Evolutionary conservation across 2,329 filamentous ascomycete species (phyloP), one percentile per base, ranked within the genome.

Genomic region (Cordyceps tenuipes): DNA sequence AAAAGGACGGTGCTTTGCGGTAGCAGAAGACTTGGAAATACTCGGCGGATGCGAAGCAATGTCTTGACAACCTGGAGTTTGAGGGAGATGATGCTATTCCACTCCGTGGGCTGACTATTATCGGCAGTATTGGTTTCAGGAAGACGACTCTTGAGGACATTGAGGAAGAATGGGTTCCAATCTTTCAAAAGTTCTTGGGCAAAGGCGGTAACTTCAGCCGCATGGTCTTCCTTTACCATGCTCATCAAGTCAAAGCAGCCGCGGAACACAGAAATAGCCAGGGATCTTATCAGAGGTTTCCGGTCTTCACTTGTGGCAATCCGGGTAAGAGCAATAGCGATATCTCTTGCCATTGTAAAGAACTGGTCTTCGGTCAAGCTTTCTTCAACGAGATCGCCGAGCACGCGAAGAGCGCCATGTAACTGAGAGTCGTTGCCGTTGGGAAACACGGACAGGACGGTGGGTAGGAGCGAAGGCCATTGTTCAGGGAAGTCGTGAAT

Each of bases 61-160:
- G 91, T 91, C 82, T 93, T 96, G 68, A 96, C 87, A n/a, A 91
- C 86, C 75, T 97, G 94, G 13, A 96, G 77, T 76, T 97, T 97
- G 67, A 99, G 80, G 0, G 91, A 87, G 66, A 97, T 85, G 19
- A 89, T 75, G 21, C 91, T 90, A 66, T 92, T 88, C 84, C 92
- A 96, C 64, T 78, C 77, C 19, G 89, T 84, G 0, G 88, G 82
- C 65, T 82, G 79, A 26, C 67, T 66, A n/a, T 72, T 73, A 4
- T 77, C 75, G 52, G 64, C 74, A 67, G 74, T 64, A 47, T 63
- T 82, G 44, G 82, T 79, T 26, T 90, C 84, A 23, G 92, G 90
- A 26, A 97, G 77, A 52, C 82, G 81, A 31, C 84, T 79, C 74
- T 94, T 91, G 71, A 97, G 79, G 9, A 88, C 84, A 44, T 83